Evolutionary conservation across 2,329 filamentous ascomycete species (phyloP).

Genomic region (Pseudogymnoascus sp.): DNA sequence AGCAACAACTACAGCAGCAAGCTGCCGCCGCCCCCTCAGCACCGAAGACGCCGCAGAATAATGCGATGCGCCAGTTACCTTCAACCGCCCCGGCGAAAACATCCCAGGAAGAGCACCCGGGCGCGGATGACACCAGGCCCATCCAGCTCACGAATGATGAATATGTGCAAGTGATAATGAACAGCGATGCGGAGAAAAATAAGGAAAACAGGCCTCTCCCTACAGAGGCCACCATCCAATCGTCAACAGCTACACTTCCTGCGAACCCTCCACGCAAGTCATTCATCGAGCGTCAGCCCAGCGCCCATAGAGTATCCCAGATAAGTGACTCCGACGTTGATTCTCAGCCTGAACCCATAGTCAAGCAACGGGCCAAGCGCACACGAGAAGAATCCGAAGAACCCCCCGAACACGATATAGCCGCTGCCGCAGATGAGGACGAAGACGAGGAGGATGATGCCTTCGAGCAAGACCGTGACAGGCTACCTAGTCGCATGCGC

Average conservation of each 20-base stretch:
- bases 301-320: slow-evolving; percentile 15
- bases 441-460: slow-evolving; percentile 34
- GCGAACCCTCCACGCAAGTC: slow-evolving; percentile 12
- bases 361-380: background rate
- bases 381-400: background rate
- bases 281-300: slow-evolving; percentile 19
- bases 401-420: background rate
- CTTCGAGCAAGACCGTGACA: slow-evolving; percentile 36
- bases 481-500: background rate
- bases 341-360: slow-evolving; percentile 10
- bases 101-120: slow-evolving; percentile 10
- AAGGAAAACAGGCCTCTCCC: slow-evolving; percentile 24
- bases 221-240: background rate
- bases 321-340: slow-evolving; percentile 15
- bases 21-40: background rate
- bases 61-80: background rate
- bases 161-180: background rate
- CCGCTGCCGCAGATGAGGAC: background rate
- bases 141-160: too few species aligned
- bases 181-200: slow-evolving; percentile 20
- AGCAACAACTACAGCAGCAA: background rate
- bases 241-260: background rate
- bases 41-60: background rate
- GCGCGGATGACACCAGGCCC: background rate
- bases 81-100: background rate